Evolutionary conservation across 768 basidiomycete genomes (phyloP).

Genomic region (Chlorophyllum brunneum): DNA sequence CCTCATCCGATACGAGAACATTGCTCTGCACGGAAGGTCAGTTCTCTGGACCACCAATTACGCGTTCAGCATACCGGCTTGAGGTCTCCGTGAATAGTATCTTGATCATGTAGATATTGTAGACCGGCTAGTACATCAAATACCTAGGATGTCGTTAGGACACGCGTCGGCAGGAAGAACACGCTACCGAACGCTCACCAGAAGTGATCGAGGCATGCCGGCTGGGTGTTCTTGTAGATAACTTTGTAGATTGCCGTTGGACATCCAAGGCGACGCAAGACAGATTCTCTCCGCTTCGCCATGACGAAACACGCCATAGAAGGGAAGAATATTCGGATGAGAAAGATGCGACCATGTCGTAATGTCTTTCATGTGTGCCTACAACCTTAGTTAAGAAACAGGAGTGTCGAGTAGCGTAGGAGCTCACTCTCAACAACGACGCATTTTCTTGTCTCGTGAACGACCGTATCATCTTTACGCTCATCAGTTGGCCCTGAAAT

Average conservation of each 20-base stretch:
- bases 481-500: too few species aligned
- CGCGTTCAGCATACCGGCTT: background rate
- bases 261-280: constrained; percentile 20
- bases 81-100: background rate
- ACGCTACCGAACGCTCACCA: constrained; percentile 11
- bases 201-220: constrained; percentile 9
- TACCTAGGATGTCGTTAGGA: background rate
- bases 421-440: too few species aligned
- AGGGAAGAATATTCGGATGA: constrained; percentile 31
- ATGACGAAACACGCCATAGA: constrained; percentile 27
- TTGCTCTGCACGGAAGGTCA: background rate
- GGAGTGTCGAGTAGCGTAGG: too few species aligned
- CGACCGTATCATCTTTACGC: too few species aligned
- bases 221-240: constrained; percentile 12
- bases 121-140: background rate
- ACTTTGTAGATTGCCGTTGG: constrained; percentile 16
- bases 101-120: background rate
- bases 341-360: constrained; percentile 29
- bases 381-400: too few species aligned
- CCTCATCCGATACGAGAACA: background rate
- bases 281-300: constrained; percentile 1
- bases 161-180: background rate
- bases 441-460: too few species aligned
- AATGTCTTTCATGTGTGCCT: too few species aligned
- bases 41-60: too few species aligned